Base-by-base conservation (phyloP, 2,329 filamentous ascomycete species). In the Chrysosporium keratinophilum region DNA sequence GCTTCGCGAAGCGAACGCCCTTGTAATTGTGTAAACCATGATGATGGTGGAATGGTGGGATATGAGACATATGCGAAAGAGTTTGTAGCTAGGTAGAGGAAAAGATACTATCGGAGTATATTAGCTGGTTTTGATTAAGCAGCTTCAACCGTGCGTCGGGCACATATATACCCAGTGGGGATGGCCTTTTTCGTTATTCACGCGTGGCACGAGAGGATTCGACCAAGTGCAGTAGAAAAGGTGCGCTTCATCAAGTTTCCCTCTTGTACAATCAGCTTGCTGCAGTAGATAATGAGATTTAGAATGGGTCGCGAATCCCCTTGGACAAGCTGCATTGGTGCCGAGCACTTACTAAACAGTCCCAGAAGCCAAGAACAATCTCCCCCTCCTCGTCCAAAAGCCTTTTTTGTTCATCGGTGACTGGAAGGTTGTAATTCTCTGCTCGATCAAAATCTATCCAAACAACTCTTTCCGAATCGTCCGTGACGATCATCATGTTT, bases 371-470 rank as follows among this genome's bases (percentile, higher is more conserved):
- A 33, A 34, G 14, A 33, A 33, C 43, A 15, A 46, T 46, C n/a
- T 31, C 43, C n/a, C n/a, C 43, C 23, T 46, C 43, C 31, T 46
- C 43, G 9, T 31, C 43, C 20, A 46, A 46, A 46, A 33, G 31
- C 31, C 31, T 15, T 34, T 20, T 49, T 31, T 23, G 35, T 34
- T 46, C 31, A 33, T 46, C 43, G 4, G 46, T 49, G 15, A 49
- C 31, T 15, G 20, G 23, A 34, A 33, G n/a, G 10, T 48, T 48
- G 45, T 47, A 48, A 34, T 31, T 48, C 31, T 61, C 37, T 52
- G 59, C 56, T 50, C 61, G 57, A 56, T 65, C 59, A 46, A 65
- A 64, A 56, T 62, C 60, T 28, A 63, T 40, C 59, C 57, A 63
- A 20, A 64, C 57, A 6, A 60, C 43, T 40, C 57, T 52, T 33